phyloP scores from a whole-genome alignment of 306 rosid genomes.

The Ceratonia siliqua region DNA sequence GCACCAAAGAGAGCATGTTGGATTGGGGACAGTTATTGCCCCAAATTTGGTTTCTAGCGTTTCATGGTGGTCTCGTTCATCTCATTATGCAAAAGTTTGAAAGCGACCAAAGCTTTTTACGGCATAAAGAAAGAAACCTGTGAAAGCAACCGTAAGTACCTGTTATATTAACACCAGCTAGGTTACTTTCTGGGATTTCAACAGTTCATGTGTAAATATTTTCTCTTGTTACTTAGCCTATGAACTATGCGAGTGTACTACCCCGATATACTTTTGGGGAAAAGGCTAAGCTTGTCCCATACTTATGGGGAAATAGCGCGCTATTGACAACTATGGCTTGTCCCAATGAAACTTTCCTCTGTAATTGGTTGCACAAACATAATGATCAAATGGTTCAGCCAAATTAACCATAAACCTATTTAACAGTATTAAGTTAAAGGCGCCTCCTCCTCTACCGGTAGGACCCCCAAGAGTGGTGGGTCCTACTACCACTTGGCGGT shows the following conservation, averaged over 20 bases:
- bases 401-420: constrained; percentile 11
- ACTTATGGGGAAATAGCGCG: too few species aligned
- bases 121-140: background rate
- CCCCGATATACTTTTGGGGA: constrained; percentile 36
- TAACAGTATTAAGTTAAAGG: constrained; percentile 10
- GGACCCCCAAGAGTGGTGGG: too few species aligned
- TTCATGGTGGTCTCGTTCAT: constrained; percentile 37
- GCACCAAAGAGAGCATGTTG: constrained; percentile 13
- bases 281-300: constrained; percentile 54
- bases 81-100: constrained; percentile 33
- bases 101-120: constrained; percentile 27
- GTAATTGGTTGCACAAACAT: constrained; percentile 12
- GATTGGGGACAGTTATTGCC: constrained; percentile 35
- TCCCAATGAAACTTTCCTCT: too few species aligned
- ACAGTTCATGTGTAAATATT: constrained; percentile 27
- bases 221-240: constrained; percentile 12
- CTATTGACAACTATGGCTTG: too few species aligned
- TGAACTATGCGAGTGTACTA: constrained; percentile 22
- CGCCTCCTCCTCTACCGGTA: too few species aligned
- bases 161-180: constrained; percentile 23
- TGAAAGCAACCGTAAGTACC: constrained; percentile 26
- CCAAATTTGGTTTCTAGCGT: constrained; percentile 37
- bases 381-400: constrained; percentile 27
- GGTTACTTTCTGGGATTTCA: constrained; percentile 11
- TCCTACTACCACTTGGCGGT: too few species aligned